These are phyloP conservation scores for Aplosporella prunicola DNA, from an alignment of 2,329 filamentous ascomycete species.

Conservation along the genomic window DNA sequence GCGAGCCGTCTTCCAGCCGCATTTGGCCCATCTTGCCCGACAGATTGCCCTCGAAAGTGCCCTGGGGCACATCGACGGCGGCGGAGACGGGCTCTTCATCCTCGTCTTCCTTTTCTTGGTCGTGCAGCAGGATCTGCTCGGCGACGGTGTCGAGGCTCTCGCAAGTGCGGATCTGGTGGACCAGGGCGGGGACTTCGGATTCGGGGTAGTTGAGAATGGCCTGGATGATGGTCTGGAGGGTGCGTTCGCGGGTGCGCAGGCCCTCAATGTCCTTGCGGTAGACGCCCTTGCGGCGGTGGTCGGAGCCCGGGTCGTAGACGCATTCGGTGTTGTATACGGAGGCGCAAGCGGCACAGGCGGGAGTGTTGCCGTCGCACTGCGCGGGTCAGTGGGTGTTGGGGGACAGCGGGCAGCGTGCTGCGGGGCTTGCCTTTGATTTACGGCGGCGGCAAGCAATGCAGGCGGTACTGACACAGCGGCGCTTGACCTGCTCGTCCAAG, in stretches of 20 bases:
- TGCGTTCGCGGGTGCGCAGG: constrained; percentile 77
- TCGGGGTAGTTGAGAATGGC: constrained; percentile 87
- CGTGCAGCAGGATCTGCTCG: constrained; percentile 46
- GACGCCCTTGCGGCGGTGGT: constrained; percentile 91
- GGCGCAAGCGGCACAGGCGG: constrained; percentile 89
- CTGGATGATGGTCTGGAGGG: constrained; percentile 83
- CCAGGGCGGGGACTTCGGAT: constrained; percentile 70
- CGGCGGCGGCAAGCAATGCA: constrained; percentile 32
- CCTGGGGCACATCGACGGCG: constrained; percentile 25
- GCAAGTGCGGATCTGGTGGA: constrained; percentile 80
- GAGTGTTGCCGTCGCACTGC: constrained; percentile 77
- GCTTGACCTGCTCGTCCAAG: constrained; percentile 32
- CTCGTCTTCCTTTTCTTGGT: constrained; percentile 38
- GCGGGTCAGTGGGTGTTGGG: constrained; percentile 13
- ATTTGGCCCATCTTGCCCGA: constrained; percentile 91
- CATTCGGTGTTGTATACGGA: constrained; percentile 88
- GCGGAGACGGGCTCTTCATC: constrained; percentile 37
- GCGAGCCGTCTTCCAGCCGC: constrained; percentile 73
- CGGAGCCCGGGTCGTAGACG: constrained; percentile 90
- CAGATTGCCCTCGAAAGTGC: constrained; percentile 63
- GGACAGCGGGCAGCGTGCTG: neutral
- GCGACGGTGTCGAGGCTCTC: constrained; percentile 61
- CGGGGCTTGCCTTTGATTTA: constrained; percentile 30
- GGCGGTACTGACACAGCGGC: constrained; percentile 32
- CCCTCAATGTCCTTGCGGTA: constrained; percentile 90